phyloP scores from a whole-genome alignment of 305 asterid species.

The Fraxinus dipetala region DNA sequence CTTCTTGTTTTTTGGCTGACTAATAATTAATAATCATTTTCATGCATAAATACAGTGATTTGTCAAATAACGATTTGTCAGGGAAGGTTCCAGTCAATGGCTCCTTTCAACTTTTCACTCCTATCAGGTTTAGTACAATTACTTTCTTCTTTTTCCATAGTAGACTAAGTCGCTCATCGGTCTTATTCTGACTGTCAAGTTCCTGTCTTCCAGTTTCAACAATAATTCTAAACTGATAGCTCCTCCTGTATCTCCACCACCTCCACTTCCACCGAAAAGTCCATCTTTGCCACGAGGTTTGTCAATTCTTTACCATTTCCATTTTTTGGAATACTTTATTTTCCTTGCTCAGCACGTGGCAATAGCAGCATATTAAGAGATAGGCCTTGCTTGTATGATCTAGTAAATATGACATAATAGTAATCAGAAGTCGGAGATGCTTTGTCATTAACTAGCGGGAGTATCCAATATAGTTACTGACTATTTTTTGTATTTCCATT shows the following conservation, averaged over 20 bases:
- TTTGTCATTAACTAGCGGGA: not conserved
- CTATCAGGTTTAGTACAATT: slow-evolving; percentile 65
- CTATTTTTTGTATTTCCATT: not conserved
- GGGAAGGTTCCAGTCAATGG: slow-evolving; percentile 80
- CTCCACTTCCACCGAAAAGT: slow-evolving; percentile 54
- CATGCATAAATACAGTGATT: slow-evolving; percentile 62
- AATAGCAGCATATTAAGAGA: not conserved
- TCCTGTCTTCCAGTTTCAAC: slow-evolving; percentile 56
- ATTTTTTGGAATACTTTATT: not conserved
- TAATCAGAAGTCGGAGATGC: not conserved
- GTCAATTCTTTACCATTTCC: slow-evolving; percentile 17
- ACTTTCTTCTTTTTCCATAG: slow-evolving; percentile 18
- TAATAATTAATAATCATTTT: slow-evolving; percentile 28
- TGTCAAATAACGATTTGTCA: slow-evolving; percentile 60
- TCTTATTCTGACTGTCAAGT: slow-evolving; percentile 27
- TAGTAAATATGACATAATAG: not conserved
- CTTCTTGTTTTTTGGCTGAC: slow-evolving; percentile 6
- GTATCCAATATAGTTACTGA: not conserved
- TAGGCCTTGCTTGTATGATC: slow-evolving; percentile 10
- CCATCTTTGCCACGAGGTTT: slow-evolving; percentile 57
- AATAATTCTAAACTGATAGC: slow-evolving; percentile 43
- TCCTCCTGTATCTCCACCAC: slow-evolving; percentile 73
- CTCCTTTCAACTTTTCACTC: slow-evolving; percentile 84
- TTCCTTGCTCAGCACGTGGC: not conserved
- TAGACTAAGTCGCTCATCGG: slow-evolving; percentile 16